These are phyloP conservation scores for Quillaja saponaria DNA, from an alignment of 306 rosid genomes.

Conservation along the genomic window DNA sequence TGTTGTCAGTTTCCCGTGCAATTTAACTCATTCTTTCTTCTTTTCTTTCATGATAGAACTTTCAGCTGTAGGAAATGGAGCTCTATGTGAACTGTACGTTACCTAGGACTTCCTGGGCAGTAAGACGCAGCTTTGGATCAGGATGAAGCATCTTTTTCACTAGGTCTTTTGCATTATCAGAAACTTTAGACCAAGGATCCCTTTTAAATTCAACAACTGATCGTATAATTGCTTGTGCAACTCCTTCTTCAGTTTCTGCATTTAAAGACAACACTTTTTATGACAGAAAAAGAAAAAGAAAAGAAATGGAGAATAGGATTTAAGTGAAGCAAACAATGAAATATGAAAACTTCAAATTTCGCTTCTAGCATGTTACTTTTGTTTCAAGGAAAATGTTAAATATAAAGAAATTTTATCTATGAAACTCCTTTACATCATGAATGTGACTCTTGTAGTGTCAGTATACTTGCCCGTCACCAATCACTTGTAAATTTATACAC, in stretches of 20 bases:
- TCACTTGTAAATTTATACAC: no score
- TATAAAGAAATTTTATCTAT: no score
- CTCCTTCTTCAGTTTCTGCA: constrained; percentile 99
- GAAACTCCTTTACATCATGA: no score
- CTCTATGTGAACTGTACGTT: constrained; percentile 30
- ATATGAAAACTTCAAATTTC: no score
- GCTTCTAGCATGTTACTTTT: no score
- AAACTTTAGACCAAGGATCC: constrained; percentile 98
- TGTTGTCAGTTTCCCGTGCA: constrained; percentile 1
- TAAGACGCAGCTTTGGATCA: constrained; percentile 72
- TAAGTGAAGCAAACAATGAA: constrained; percentile 9
- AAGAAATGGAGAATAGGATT: background rate
- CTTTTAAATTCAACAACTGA: constrained; percentile 84
- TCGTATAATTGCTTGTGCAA: constrained; percentile 93
- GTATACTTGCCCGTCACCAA: no score
- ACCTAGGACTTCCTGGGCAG: constrained; percentile 92
- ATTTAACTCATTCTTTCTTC: background rate
- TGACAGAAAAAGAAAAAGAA: background rate
- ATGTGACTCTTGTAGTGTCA: no score
- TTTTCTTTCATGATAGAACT: constrained; percentile 2
- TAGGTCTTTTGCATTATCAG: constrained; percentile 94
- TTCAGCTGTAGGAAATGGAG: background rate
- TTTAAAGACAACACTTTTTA: constrained; percentile 17
- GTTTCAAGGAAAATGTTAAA: no score
- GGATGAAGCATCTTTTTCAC: constrained; percentile 97